Conservation (phyloP, 2,329 filamentous ascomycete genomes). For the Scedosporium aurantiacum region DNA sequence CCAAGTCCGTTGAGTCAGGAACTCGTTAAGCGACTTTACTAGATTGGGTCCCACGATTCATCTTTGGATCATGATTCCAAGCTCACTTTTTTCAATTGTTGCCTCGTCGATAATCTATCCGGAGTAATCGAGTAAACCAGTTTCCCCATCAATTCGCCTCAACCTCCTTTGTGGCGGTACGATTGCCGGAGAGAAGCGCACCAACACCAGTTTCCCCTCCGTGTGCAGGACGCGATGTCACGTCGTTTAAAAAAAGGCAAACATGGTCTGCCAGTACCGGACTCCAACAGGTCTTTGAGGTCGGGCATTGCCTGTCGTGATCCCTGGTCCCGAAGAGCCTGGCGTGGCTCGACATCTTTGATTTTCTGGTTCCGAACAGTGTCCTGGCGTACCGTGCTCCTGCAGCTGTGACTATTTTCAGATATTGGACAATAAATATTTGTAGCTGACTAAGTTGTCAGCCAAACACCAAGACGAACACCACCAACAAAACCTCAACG, state of each 20-base stretch:
- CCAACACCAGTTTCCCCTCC: neutral
- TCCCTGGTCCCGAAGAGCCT: too few relatives aligned
- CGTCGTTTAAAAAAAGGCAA: constrained; percentile 2
- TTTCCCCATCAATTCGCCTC: too few relatives aligned
- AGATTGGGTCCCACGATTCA: neutral
- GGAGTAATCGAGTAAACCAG: neutral
- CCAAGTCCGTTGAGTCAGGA: too few relatives aligned
- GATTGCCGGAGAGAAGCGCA: neutral
- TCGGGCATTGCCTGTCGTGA: too few relatives aligned
- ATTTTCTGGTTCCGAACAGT: neutral
- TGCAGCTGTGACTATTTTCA: neutral
- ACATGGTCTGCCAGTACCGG: neutral
- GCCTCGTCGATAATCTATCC: too few relatives aligned
- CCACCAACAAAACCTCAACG: too few relatives aligned
- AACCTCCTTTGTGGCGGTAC: too few relatives aligned
- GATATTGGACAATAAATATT: neutral
- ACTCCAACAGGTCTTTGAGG: too few relatives aligned
- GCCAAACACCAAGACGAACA: too few relatives aligned
- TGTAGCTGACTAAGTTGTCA: too few relatives aligned
- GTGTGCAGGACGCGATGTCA: neutral
- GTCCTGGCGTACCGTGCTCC: neutral
- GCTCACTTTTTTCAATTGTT: too few relatives aligned
- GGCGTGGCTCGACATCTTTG: neutral
- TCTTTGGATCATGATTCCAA: neutral
- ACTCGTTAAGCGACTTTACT: too few relatives aligned